Evolutionary conservation across 2,329 filamentous ascomycete genomes (phyloP).

Genomic region (Thelonectria olida): DNA sequence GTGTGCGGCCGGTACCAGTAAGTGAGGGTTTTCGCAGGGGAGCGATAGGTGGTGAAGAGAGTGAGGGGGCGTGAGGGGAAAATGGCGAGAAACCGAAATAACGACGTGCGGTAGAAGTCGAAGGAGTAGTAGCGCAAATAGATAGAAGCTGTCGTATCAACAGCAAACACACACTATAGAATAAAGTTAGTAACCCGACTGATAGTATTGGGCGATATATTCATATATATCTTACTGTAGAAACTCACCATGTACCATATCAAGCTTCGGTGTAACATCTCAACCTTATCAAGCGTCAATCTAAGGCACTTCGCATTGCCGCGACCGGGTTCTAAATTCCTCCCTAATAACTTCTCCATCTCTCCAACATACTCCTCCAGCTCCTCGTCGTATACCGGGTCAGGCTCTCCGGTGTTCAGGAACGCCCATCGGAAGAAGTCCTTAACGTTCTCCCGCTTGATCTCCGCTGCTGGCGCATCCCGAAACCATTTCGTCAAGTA

Average conservation of each 20-base stretch:
- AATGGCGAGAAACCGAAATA: constrained; percentile 55
- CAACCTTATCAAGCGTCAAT: constrained; percentile 66
- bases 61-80: no score
- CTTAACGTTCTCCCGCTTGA: constrained; percentile 67
- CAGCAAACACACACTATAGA: constrained; percentile 54
- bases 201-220: background rate
- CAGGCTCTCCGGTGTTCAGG: no score
- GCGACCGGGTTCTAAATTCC: constrained; percentile 58
- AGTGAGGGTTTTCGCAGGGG: no score
- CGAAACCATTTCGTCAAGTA: constrained; percentile 69
- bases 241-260: no score
- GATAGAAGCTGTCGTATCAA: constrained; percentile 50
- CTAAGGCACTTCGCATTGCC: constrained; percentile 63
- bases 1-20: no score
- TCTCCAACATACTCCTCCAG: no score
- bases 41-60: no score
- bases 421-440: constrained; percentile 71
- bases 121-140: constrained; percentile 56
- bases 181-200: constrained; percentile 20
- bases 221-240: constrained; percentile 1
- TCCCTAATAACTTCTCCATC: constrained; percentile 61
- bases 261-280: constrained; percentile 64
- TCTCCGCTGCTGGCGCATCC: constrained; percentile 59
- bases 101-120: constrained; percentile 55
- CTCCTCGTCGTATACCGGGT: no score